Evolutionary conservation across 2,329 filamentous ascomycete species (phyloP), one percentile per base, ranked within the genome.

Genomic region (Incumbomyces delicatus): DNA sequence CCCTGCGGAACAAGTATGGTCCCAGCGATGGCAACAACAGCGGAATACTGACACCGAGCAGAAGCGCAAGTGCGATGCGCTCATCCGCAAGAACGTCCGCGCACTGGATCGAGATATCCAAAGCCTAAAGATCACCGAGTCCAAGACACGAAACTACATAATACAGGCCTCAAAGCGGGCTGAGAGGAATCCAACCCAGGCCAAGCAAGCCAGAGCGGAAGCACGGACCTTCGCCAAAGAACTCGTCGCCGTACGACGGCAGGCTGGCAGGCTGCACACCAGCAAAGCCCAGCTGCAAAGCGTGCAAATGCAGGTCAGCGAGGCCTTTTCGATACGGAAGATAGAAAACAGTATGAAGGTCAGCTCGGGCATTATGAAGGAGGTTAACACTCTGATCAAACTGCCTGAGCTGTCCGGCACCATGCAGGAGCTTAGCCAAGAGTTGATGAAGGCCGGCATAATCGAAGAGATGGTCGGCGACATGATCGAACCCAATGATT

Each of bases 381-480:
- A 96, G 63, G 87, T 98, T 50, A 96, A 96, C 65, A 77, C 75
- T 13, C 73, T 96, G 20, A 80, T 95, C 41, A 76, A 83, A 22
- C 67, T 98, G 57, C 92, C 92, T 10, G 85, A 95, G 69, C 72
- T 96, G 51, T 87, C 83, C 16, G 81, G 78, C 12, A 95, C 89
- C 7, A 96, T 96, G 90, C 75, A 81, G 53, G 87, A 94, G 64
- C 71, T 96, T 41, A 84, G 82, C 58, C 75, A 83, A 48, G 92
- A 96, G 73, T 69, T 96, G 56, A 85, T 95, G 65, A 94, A 88
- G 70, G 90, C 92, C 2, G 92, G 90, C 13, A 90, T 98, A 55
- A 94, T 96, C 50, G 90, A 96, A 72, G 92, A 98, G 71, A 95
- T 96, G 85, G 81, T 94, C 3, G 85, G 83, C 40, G 90, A 96